Conservation (phyloP, 208 protist species). For the Acanthamoeba comandoni region DNA sequence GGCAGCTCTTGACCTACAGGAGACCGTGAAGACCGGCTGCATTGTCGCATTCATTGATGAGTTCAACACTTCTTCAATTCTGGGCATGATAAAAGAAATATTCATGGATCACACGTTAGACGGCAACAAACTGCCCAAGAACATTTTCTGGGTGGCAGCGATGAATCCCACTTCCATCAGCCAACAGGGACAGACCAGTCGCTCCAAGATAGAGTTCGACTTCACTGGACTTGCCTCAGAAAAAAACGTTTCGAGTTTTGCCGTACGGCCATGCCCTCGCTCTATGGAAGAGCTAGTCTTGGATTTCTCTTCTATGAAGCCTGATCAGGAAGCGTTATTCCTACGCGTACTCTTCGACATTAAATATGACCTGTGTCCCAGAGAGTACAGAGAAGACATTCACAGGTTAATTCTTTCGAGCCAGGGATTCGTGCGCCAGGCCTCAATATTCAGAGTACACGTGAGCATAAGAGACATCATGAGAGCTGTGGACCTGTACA, state of each 20-base stretch:
- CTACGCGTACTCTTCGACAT: slow-evolving; percentile 30
- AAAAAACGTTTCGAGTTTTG: slow-evolving; percentile 8
- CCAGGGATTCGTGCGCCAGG: slow-evolving; percentile 57
- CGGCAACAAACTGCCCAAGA: slow-evolving; percentile 76
- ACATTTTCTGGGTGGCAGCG: slow-evolving; percentile 83
- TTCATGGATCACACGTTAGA: slow-evolving; percentile 80
- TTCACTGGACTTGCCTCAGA: neutral
- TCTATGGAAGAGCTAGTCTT: slow-evolving; percentile 74
- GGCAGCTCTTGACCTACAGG: slow-evolving; percentile 1
- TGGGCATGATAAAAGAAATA: slow-evolving; percentile 83
- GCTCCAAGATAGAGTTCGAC: neutral
- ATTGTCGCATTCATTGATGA: slow-evolving; percentile 85
- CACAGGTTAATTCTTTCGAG: slow-evolving; percentile 31
- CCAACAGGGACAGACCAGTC: neutral
- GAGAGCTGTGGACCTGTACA: slow-evolving; percentile 76
- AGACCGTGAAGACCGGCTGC: neutral
- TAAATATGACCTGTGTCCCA: neutral
- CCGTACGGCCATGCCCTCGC: slow-evolving; percentile 71
- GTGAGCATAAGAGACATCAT: slow-evolving; percentile 82
- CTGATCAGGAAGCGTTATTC: slow-evolving; percentile 76
- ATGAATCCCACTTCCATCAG: slow-evolving; percentile 79
- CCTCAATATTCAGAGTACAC: slow-evolving; percentile 55
- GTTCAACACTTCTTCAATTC: slow-evolving; percentile 76
- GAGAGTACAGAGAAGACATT: neutral
- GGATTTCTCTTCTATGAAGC: slow-evolving; percentile 73